phyloP scores from a whole-genome alignment of 2,329 filamentous ascomycete species.

The Elsinoe arachidis region DNA sequence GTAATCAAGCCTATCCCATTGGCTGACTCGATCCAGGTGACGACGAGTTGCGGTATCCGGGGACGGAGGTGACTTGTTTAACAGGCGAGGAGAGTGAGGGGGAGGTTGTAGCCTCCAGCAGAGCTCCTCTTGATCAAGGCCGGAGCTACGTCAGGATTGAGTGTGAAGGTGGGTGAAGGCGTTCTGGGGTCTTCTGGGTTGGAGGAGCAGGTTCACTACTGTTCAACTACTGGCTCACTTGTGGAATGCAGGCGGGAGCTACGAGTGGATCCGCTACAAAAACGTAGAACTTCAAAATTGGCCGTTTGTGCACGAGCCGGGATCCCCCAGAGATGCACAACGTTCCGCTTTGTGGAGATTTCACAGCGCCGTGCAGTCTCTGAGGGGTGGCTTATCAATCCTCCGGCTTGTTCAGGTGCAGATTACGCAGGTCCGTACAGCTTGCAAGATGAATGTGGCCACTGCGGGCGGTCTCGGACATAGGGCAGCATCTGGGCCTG shows the following conservation, averaged over 20 bases:
- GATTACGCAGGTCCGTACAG: too few species aligned
- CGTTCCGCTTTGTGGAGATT: not conserved
- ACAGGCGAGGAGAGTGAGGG: not conserved
- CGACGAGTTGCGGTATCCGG: not conserved
- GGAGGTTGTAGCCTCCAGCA: not conserved
- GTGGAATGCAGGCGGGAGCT: not conserved
- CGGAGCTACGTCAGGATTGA: not conserved
- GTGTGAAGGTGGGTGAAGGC: conserved; percentile 1
- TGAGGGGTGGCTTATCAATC: too few species aligned
- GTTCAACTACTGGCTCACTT: too few species aligned
- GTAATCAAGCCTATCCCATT: conserved; percentile 9
- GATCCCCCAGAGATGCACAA: not conserved
- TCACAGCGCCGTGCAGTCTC: not conserved
- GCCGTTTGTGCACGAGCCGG: not conserved
- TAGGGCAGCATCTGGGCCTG: too few species aligned
- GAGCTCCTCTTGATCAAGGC: not conserved
- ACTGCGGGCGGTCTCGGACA: too few species aligned
- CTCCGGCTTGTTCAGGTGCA: too few species aligned
- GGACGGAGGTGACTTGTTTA: not conserved
- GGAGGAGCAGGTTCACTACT: not conserved
- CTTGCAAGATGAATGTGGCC: too few species aligned
- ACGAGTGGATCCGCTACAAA: not conserved
- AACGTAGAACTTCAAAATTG: conserved; percentile 9
- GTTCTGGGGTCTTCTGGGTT: not conserved
- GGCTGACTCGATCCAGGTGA: not conserved